Evolutionary conservation across 805 yeast species (phyloP).

Genomic region (Kodamaea lidongshanica): DNA sequence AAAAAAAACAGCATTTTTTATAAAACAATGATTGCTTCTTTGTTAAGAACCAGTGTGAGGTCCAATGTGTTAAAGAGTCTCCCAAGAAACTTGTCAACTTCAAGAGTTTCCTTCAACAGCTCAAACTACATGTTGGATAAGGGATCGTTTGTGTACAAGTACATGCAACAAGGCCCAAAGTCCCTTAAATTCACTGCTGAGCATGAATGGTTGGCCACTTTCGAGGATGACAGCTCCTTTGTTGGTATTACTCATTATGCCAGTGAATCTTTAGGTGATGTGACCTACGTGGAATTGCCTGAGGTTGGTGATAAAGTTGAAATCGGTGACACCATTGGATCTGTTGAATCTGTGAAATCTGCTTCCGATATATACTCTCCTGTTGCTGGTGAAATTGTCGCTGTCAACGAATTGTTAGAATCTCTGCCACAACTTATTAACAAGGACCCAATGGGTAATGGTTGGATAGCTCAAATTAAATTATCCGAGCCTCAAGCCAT

Average conservation of each 20-base stretch:
- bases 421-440: constrained; percentile 74
- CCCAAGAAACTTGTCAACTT: constrained; percentile 9
- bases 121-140: constrained; percentile 31
- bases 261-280: constrained; percentile 94
- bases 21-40: constrained; percentile 9
- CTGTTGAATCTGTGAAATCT: constrained; percentile 90
- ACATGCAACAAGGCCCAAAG: constrained; percentile 37
- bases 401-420: constrained; percentile 60
- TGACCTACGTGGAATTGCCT: constrained; percentile 88
- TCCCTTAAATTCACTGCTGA: constrained; percentile 70
- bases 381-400: constrained; percentile 68
- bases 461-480: constrained; percentile 83
- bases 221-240: constrained; percentile 74
- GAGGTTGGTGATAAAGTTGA: constrained; percentile 57
- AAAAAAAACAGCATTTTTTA: not conserved
- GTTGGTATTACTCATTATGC: constrained; percentile 94
- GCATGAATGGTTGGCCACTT: constrained; percentile 93
- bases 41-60: constrained; percentile 9
- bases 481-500: constrained; percentile 37
- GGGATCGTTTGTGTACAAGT: constrained; percentile 34
- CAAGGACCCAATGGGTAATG: constrained; percentile 86
- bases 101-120: constrained; percentile 18
- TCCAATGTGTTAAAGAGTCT: constrained; percentile 2
- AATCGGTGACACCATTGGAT: constrained; percentile 80
- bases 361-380: constrained; percentile 93